Conservation (phyloP, 2,329 filamentous ascomycete genomes). For the Ascochyta rabiei region DNA sequence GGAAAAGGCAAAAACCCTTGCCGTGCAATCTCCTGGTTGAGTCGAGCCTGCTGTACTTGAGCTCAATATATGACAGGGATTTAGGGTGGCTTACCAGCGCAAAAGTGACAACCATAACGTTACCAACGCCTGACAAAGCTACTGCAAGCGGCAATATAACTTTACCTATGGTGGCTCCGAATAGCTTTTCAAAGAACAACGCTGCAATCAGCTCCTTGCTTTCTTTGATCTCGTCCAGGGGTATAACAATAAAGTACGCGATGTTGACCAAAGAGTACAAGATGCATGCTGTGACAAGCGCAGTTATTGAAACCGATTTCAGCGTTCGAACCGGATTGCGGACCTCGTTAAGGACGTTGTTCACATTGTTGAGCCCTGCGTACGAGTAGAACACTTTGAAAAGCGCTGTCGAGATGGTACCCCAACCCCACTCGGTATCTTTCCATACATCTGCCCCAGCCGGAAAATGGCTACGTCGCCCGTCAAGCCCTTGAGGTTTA, state of each 20-base stretch:
- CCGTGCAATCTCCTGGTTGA: constrained; percentile 75
- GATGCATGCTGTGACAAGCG: constrained; percentile 65
- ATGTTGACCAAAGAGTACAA: constrained; percentile 73
- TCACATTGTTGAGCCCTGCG: constrained; percentile 68
- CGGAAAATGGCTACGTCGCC: constrained; percentile 30
- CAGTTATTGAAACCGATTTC: constrained; percentile 65
- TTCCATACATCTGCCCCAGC: constrained; percentile 65
- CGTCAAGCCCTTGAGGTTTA: constrained; percentile 24
- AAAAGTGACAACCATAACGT: constrained; percentile 76
- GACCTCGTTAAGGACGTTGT: constrained; percentile 75
- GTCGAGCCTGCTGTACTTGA: constrained; percentile 59
- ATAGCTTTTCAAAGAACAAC: constrained; percentile 68
- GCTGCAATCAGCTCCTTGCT: constrained; percentile 73
- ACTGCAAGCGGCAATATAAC: constrained; percentile 67
- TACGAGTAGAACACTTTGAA: constrained; percentile 74
- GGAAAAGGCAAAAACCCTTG: constrained; percentile 73
- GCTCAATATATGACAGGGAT: background rate
- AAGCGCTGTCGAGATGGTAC: constrained; percentile 68
- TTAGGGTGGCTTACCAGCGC: constrained; percentile 58
- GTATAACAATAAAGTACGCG: constrained; percentile 68
- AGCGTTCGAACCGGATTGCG: constrained; percentile 70
- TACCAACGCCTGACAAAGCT: constrained; percentile 70
- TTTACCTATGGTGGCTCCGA: constrained; percentile 64
- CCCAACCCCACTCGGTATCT: constrained; percentile 72
- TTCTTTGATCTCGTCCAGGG: constrained; percentile 68